A percentile compares a stretch with the other conserved stretches of the same genome.
Evolutionary conservation across 2,329 filamentous ascomycete species (phyloP).

Genomic region (Pseudogymnoascus sp.): DNA sequence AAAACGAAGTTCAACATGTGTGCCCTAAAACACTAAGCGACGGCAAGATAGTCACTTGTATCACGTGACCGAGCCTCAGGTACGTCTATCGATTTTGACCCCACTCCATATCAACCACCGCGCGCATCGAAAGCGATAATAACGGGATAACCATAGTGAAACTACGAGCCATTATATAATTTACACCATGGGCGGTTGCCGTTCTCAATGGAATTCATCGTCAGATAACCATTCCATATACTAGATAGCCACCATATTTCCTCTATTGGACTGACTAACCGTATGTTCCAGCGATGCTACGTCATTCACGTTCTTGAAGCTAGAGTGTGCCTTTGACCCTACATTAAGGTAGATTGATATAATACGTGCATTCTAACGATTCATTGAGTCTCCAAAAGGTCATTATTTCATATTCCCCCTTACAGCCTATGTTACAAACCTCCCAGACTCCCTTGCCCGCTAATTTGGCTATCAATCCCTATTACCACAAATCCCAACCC

Average conservation of each 20-base stretch:
- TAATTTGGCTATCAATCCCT: not conserved
- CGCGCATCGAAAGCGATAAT: not conserved
- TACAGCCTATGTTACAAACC: not conserved
- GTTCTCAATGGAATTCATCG: not conserved
- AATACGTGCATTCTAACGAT: not conserved
- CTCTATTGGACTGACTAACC: not conserved
- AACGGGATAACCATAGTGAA: not conserved
- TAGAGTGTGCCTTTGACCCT: not conserved
- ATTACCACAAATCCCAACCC: not conserved
- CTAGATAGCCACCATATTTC: not conserved
- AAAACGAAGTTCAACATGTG: constrained; percentile 9
- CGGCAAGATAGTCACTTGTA: not conserved
- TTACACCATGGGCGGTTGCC: not conserved
- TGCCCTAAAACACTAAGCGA: constrained; percentile 11
- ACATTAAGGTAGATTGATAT: not conserved
- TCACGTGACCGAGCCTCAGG: not conserved
- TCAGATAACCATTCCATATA: not conserved
- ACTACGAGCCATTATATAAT: not conserved
- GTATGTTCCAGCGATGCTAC: not conserved
- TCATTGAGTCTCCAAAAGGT: not conserved
- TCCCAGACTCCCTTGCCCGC: not conserved
- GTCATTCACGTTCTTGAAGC: not conserved
- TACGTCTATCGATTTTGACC: not conserved
- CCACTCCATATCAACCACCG: not conserved
- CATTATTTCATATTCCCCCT: not conserved